Evolutionary conservation across 805 yeast species (phyloP).

Genomic region (Ogataea minuta): DNA sequence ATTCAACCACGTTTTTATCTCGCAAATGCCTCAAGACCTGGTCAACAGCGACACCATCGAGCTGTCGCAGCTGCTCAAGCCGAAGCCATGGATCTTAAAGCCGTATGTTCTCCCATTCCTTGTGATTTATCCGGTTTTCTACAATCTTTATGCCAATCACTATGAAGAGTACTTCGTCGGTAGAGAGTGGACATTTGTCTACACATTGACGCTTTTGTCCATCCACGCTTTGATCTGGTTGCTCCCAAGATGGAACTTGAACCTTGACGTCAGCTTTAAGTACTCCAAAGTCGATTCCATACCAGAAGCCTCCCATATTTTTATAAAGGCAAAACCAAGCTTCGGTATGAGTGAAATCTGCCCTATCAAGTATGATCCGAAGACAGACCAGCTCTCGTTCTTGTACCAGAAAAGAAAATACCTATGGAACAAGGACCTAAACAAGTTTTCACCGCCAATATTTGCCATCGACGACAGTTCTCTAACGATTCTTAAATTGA

Average conservation of each 20-base stretch:
- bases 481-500: constrained; percentile 58
- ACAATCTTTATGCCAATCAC: constrained; percentile 58
- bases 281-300: constrained; percentile 52
- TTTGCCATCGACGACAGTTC: constrained; percentile 68
- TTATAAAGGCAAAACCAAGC: constrained; percentile 80
- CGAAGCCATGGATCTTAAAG: constrained; percentile 55
- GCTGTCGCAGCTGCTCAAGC: constrained; percentile 71
- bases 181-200: constrained; percentile 94
- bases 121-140: constrained; percentile 71
- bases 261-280: constrained; percentile 67
- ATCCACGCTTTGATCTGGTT: constrained; percentile 75
- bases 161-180: constrained; percentile 86
- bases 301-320: constrained; percentile 65
- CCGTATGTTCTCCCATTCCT: constrained; percentile 85
- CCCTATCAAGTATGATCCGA: constrained; percentile 51
- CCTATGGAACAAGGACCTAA: constrained; percentile 54
- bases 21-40: constrained; percentile 32
- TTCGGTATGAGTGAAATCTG: constrained; percentile 84
- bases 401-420: constrained; percentile 91
- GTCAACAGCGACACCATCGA: constrained; percentile 73
- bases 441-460: constrained; percentile 74
- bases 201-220: constrained; percentile 68
- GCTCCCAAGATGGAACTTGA: constrained; percentile 92
- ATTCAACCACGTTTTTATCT: constrained; percentile 9
- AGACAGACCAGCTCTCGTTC: constrained; percentile 64